Evolutionary conservation across 106 monocot genomes (phyloP), one percentile per base, ranked within the genome.

Genomic region (Dendrobium catenatum): DNA sequence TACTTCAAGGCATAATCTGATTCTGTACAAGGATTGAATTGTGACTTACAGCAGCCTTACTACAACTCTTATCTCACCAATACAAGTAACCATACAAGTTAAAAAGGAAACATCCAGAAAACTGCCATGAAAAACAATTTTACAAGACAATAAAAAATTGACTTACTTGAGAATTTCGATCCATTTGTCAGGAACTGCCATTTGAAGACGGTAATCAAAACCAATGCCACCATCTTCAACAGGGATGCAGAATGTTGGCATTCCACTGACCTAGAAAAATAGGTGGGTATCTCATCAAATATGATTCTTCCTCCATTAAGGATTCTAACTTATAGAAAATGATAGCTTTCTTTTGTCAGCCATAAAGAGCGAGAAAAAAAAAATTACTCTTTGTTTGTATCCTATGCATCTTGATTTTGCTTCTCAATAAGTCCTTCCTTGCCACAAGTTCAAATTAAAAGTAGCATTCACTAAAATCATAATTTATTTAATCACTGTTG

Each of bases 181-280:
- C 98, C 98, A 99, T 83, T 99, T 99, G 83, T 99, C 98, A 80
- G 98, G 88, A 78, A 95, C 44, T 43, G 98, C 98, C 98, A 99
- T 99, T 58, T 99, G 98, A 87, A 99, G 95, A 41, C 98, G 93
- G 86, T 93, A 99, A 79, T 99, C 76, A 85, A 99, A 99, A 42
- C 98, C 98, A 20, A 99, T 80, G 47, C 98, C 98, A 68, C 98
- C 98, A 89, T 99, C 93, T 86, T 83, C 68, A 85, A 95, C 82
- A 78, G 98, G 93, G 78, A 99, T 81, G 83, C 89, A 88, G 79
- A 99, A 99, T 79, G 95, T 80, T 82, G 98, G 95, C 98, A 99
- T 99, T 82, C 98, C 98, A 83, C 98, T 99, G 15, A 99, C 98
- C 98, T 99, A 68, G 68, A 81, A 33, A 86, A 55, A 48, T 72